Conservation (phyloP, 441 rosid species). For the Syzygium malaccense region DNA sequence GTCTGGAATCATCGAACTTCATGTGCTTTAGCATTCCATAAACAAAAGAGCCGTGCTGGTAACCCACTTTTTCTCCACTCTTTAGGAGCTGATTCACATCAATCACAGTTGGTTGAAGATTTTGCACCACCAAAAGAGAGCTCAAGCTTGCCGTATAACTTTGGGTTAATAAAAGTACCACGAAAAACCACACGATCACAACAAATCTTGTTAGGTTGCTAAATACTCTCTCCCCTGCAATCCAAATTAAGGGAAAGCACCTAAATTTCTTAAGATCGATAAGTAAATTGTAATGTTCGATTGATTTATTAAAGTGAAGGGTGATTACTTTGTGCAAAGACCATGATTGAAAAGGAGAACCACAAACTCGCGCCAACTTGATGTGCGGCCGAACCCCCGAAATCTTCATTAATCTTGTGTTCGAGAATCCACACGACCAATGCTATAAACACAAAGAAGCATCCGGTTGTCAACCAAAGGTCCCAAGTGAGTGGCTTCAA, state of each 20-base stretch:
- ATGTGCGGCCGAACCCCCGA: not conserved
- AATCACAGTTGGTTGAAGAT: not conserved
- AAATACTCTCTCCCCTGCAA: not conserved
- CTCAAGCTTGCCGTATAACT: not conserved
- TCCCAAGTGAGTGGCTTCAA: not conserved
- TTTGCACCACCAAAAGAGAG: not conserved
- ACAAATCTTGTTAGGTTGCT: not conserved
- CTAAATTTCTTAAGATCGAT: not conserved
- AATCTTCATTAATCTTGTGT: not conserved
- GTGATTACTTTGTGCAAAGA: not conserved
- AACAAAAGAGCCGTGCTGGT: fast-evolving
- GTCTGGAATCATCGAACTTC: not conserved
- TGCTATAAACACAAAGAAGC: not conserved
- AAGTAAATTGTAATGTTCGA: not conserved
- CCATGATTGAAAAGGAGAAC: not conserved
- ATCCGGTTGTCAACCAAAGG: not conserved
- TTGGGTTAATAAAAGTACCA: not conserved
- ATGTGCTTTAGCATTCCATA: not conserved
- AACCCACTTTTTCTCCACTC: not conserved
- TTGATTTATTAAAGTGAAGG: not conserved
- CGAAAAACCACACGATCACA: not conserved
- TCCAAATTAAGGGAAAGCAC: not conserved
- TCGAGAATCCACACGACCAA: not conserved
- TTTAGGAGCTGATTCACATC: not conserved
- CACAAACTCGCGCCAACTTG: not conserved